Base-by-base conservation (phyloP, 1,139 yeast genomes). In the Taphrina pruni region DNA sequence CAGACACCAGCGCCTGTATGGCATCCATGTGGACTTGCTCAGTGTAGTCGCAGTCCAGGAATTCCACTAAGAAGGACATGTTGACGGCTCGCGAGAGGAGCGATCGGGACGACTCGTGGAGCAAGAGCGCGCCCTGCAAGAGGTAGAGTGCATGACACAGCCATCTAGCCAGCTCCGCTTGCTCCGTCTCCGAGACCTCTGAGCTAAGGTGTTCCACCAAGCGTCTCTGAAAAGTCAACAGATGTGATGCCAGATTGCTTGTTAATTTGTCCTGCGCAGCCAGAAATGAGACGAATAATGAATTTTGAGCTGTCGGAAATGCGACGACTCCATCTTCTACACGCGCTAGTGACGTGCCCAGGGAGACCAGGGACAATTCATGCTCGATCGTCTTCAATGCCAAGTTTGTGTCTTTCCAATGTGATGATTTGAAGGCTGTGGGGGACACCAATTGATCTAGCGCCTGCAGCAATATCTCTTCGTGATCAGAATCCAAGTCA, bases 41-140 rank as follows among this genome's bases (percentile, higher is more conserved):
- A 6, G 65, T 43, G 9, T 69, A 71, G 6, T 51, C 58, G n/a
- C 71, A 69, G 17, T 72, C 74, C 11, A 74, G 72, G 26, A 72
- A 67, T 11, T 69, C 70, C 32, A 73, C 70, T 57, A 75, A 69
- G 54, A 74, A 61, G 68, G 71, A 75, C 81, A 82, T 79, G 65
- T 79, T 76, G 38, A 74, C 66, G 38, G 74, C 77, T 46, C 77
- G 72, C 5, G 73, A 70, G 66, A 88, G 86, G 2, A 86, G 72
- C 14, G 77, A 74, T 60, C 92, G 78, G 21, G 89, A 85, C 1
- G 79, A 79, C 1, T 88, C 84, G 75, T 89, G 95, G 8, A 88
- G 71, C 66, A 89, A 78, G 35, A 89, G 79, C 9, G 86, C 76
- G 0, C 94, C 95, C 73, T 88, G 90, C 6, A 88, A 77, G 1